phyloP scores from a whole-genome alignment of 208 protist species.

The Wallacemonas sp. region DNA sequence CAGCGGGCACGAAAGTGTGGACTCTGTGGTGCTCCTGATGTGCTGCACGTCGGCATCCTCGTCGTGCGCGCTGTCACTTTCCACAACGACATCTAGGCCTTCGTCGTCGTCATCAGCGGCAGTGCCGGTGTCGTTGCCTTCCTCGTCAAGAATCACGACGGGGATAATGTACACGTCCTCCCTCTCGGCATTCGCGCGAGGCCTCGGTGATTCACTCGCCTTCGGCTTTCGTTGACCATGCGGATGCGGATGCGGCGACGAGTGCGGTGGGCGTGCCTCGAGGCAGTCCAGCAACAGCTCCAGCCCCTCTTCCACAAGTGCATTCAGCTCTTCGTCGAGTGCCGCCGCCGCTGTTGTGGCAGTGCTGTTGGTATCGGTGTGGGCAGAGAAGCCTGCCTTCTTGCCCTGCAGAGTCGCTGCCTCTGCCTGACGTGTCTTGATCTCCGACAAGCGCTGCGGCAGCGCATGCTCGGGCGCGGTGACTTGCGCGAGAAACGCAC shows the following conservation, averaged over 20 bases:
- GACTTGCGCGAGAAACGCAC: background rate
- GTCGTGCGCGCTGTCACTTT: conserved; percentile 7
- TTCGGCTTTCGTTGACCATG: background rate
- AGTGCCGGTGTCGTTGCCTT: background rate
- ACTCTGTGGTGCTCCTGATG: background rate
- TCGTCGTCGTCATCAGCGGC: background rate
- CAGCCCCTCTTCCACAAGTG: conserved; percentile 7
- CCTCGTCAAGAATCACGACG: background rate
- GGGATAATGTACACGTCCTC: background rate
- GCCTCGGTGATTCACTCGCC: background rate
- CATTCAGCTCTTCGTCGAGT: conserved; percentile 1
- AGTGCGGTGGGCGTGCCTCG: background rate
- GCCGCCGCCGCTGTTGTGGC: background rate
- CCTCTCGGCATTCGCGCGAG: background rate
- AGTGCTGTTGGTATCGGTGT: too few species aligned
- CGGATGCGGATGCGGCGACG: background rate
- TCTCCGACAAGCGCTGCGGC: conserved; percentile 1
- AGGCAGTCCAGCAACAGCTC: conserved; percentile 4
- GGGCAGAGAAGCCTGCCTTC: background rate
- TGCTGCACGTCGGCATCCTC: conserved; percentile 15
- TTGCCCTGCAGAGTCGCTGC: background rate
- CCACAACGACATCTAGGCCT: conserved; percentile 15
- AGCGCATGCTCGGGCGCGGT: background rate
- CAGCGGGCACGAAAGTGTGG: background rate
- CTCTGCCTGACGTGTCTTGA: background rate